These are phyloP conservation scores for Ichthyophthirius multifiliis DNA, from an alignment of 169 alveolate species.

Conservation along the genomic window DNA sequence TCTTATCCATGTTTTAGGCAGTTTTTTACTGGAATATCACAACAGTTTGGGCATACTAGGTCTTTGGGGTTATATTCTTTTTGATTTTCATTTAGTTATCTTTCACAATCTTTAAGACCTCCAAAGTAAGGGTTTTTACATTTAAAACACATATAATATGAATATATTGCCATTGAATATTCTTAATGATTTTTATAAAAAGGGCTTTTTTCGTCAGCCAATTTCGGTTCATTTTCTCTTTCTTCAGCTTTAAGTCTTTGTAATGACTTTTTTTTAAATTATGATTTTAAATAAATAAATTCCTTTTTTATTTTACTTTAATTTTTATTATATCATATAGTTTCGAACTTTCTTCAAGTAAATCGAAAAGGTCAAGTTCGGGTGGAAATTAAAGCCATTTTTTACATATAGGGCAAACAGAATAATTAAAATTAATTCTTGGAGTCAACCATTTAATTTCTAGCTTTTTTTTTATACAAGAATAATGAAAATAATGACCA, in stretches of 20 bases:
- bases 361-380: conserved; percentile 22
- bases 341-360: conserved; percentile 8
- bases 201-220: background rate
- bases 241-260: conserved; percentile 82
- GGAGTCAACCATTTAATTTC: conserved; percentile 77
- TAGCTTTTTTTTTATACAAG: conserved; percentile 61
- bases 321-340: conserved; percentile 19
- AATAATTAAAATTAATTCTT: conserved; percentile 67
- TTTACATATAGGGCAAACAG: conserved; percentile 76
- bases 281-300: too few species aligned
- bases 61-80: conserved; percentile 69
- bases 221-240: conserved; percentile 60
- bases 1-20: conserved; percentile 83
- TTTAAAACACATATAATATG: conserved; percentile 80
- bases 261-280: conserved; percentile 51
- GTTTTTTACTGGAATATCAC: conserved; percentile 53
- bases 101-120: conserved; percentile 83
- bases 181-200: conserved; percentile 66
- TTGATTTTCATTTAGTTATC: conserved; percentile 50
- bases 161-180: conserved; percentile 72
- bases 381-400: conserved; percentile 45
- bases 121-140: conserved; percentile 87
- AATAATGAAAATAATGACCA: conserved; percentile 68
- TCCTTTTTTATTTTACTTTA: background rate
- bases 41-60: conserved; percentile 78